Base-by-base conservation (phyloP, 2,329 filamentous ascomycete species). In the Pseudocercospora eumusae region DNA sequence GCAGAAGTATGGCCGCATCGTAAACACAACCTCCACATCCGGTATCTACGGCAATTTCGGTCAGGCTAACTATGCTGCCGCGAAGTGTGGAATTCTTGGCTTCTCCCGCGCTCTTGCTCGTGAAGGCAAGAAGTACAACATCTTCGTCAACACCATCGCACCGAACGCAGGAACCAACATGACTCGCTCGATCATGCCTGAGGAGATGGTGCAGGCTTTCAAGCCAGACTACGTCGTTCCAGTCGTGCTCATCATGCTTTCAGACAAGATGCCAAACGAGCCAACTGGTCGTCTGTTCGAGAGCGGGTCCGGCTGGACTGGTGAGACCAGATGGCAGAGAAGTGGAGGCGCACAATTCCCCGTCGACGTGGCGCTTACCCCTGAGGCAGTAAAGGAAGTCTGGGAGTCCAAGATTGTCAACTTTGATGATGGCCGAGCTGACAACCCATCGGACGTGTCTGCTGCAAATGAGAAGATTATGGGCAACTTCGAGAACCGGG, bases 11-110 rank as follows among this genome's bases (percentile, higher is more conserved):
- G 95, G 95, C 69, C 92, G 95, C 73, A 87, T 99, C 64, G 84
- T 99, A 74, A 99, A 99, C 84, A 99, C 95, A 53, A 95, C 95
- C 44, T 96, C 92, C 36, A 98, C 95, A 54, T 96, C 90, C 71
- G 95, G 95, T 79, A 96, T 99, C 78, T 99, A 99, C 76, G 95
- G 95, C 71, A 99, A 97, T 85, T 99, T 99, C 76, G 95, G 95
- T 66, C 95, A 99, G 80, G 91, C 93, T 73, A 99, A 99, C 84
- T 99, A 99, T 78, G 86, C 95, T 65, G 91, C 93, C 52, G 75
- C 79, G 44, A 78, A 77, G 68, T 76, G 66, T 69, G 95, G 91
- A 79, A 98, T 99, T 68, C 88, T 99, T 45, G 95, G 95, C 64
- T 92, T 99, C 83, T 96, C 93, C 44, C 90, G 92, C 70, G 91